Evolutionary conservation across 2,329 filamentous ascomycete species (phyloP), one percentile per base, ranked within the genome.

Genomic region (Xylariaceae sp.): DNA sequence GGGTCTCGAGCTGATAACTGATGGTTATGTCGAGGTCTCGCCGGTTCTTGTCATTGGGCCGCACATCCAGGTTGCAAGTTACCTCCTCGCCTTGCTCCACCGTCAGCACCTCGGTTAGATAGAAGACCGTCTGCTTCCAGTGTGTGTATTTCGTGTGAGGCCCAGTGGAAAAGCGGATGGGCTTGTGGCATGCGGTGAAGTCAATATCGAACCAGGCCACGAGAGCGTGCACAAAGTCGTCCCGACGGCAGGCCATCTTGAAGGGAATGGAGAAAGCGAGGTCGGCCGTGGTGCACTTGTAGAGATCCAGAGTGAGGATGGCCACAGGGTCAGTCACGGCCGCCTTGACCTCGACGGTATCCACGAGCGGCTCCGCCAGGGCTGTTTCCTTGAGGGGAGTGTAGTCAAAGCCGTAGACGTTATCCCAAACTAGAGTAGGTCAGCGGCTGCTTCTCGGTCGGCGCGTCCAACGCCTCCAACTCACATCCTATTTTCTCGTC

Each of bases 101-200:
- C 13, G 89, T 96, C 45, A 98, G 68, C 21, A 94, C 85, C 49
- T 98, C 89, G 54, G 84, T 78, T 44, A 98, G 72, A 67, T 98
- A 98, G 68, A 98, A 96, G 43, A 98, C 92, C 10, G 92, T 98
- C 71, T 98, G 92, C 70, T 98, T 98, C 92, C 92, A 98, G 74
- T 98, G 92, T 13, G 92, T 98, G 68, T 96, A 96, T 68, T 95
- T 96, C 51, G 90, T 93, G 66, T 96, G 92, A 18, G 92, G 92
- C 15, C 92, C 92, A 13, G 92, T 98, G 34, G 86, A 94, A 74
- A 98, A 98, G 56, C 81, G 78, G 57, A 98, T 88, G 19, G 88
- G 85, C 75, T 96, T 96, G 75, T 98, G 92, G 75, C 92, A 96
- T 39, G 88, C 89, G 32, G 85, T 84, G 67, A 98, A 98, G 56